Conservation (phyloP, 805 yeast genomes). For the Metschnikowia dekortorum region DNA sequence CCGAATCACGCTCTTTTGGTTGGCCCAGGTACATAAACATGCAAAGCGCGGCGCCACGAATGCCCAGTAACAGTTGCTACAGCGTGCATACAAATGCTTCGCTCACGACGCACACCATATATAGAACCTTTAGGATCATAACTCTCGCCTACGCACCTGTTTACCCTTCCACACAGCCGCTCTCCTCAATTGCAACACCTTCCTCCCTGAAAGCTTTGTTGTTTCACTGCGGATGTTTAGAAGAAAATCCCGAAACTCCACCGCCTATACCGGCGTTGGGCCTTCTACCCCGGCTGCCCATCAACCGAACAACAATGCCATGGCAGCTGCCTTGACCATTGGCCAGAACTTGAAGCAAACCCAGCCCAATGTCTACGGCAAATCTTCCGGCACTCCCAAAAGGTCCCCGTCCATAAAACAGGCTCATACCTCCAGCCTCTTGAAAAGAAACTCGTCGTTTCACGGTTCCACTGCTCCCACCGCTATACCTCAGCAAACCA, state of each 20-base stretch:
- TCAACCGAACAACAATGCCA: conserved; percentile 36
- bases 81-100: conserved; percentile 1
- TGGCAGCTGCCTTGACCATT: conserved; percentile 44
- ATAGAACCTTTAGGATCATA: not conserved
- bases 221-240: conserved; percentile 17
- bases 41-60: conserved; percentile 1
- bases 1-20: not conserved
- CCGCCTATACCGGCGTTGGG: conserved; percentile 43
- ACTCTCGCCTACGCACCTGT: not conserved
- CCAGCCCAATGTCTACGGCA: conserved; percentile 13
- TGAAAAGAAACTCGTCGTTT: conserved; percentile 16
- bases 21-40: not conserved
- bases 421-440: conserved; percentile 13
- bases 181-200: not conserved
- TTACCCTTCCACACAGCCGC: not conserved
- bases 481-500: conserved; percentile 6
- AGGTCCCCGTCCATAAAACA: conserved; percentile 16
- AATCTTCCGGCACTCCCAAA: conserved; percentile 4
- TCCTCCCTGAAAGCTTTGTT: not conserved
- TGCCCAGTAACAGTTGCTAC: conserved; percentile 4
- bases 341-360: conserved; percentile 29
- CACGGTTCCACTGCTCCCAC: conserved; percentile 7
- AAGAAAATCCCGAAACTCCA: conserved; percentile 29
- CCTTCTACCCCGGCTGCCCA: conserved; percentile 27
- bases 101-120: conserved; percentile 1